phyloP scores from a whole-genome alignment of 192 early-diverging fungal species.

The Allomyces javanicus region DNA sequence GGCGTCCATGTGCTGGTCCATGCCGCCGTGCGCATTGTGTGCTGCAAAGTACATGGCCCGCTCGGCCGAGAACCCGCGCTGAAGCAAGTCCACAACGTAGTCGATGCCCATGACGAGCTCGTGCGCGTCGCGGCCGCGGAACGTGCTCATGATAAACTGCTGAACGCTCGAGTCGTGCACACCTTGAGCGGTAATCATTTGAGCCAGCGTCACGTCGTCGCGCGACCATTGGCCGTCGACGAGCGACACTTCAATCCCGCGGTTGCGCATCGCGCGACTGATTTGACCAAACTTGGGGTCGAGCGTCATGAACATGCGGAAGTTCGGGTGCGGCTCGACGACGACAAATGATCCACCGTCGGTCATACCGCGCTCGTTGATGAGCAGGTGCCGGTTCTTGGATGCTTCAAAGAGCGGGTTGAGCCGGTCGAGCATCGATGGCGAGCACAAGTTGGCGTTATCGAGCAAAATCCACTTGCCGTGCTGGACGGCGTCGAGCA shows the following conservation, averaged over 20 bases:
- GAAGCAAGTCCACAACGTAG: not conserved
- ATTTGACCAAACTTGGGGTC: slow-evolving; percentile 84
- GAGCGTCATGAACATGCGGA: slow-evolving; percentile 89
- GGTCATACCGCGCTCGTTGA: slow-evolving; percentile 77
- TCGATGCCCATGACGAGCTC: not conserved
- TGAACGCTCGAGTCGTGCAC: not conserved
- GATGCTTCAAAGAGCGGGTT: slow-evolving; percentile 76
- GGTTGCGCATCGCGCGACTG: slow-evolving; percentile 91
- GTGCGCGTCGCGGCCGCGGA: not conserved
- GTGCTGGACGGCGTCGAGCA: slow-evolving; percentile 71
- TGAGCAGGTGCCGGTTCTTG: slow-evolving; percentile 50
- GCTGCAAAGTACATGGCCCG: not conserved
- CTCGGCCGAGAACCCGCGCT: not conserved
- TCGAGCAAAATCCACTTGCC: slow-evolving; percentile 84
- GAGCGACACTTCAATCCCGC: slow-evolving; percentile 79
- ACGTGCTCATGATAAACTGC: not conserved
- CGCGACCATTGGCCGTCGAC: slow-evolving; percentile 27
- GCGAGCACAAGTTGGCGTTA: slow-evolving; percentile 86
- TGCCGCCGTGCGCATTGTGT: too few relatives aligned
- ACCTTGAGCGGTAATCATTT: not conserved
- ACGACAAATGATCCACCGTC: slow-evolving; percentile 53
- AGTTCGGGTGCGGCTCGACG: slow-evolving; percentile 65
- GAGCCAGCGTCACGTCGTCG: slow-evolving; percentile 5
- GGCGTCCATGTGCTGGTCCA: too few relatives aligned
- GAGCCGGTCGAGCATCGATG: slow-evolving; percentile 84